Percentiles rank a stretch among this genome's conserved stretches.
Evolutionary conservation across 1,284 basidiomycete species (phyloP).

Genomic region (Heliocybe sulcata): DNA sequence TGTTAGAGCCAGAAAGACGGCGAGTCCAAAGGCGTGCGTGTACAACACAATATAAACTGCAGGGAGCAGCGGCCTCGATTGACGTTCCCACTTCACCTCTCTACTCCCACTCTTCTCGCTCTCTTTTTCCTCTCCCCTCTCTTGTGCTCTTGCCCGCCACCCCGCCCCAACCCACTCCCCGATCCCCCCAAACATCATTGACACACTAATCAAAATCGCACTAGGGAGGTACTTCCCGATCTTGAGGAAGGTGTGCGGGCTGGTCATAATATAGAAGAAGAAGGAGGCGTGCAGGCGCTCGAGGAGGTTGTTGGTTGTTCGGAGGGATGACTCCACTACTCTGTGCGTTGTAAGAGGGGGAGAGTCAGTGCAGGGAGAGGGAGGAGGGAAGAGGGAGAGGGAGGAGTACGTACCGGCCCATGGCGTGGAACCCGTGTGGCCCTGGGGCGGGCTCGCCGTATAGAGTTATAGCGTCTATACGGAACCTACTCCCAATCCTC

Average conservation of each 20-base stretch:
- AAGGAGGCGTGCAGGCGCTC: constrained; percentile 94
- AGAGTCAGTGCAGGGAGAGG: background rate
- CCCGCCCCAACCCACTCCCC: constrained; percentile 61
- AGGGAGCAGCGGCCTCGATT: constrained; percentile 40
- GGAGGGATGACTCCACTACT: constrained; percentile 77
- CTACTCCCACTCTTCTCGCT: constrained; percentile 1
- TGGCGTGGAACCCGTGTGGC: constrained; percentile 91
- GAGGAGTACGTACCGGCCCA: constrained; percentile 61
- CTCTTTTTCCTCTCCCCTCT: constrained; percentile 19
- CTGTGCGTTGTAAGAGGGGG: too few species aligned
- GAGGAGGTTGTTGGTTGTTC: constrained; percentile 87
- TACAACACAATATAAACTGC: constrained; percentile 44
- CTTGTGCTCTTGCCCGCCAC: constrained; percentile 31
- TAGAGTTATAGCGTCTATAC: constrained; percentile 91
- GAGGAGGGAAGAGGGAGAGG: constrained; percentile 3
- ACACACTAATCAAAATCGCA: constrained; percentile 73
- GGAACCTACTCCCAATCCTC: constrained; percentile 52
- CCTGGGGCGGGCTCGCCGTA: constrained; percentile 85
- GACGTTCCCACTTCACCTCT: constrained; percentile 24
- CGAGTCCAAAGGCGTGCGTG: constrained; percentile 45
- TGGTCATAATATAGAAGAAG: constrained; percentile 87
- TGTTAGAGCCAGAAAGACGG: constrained; percentile 38
- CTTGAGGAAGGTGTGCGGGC: constrained; percentile 75
- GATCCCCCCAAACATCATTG: constrained; percentile 79
- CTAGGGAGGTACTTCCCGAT: constrained; percentile 88